phyloP scores from a whole-genome alignment of 495 filamentous ascomycete species.

The Opeltia flavorubescens region DNA sequence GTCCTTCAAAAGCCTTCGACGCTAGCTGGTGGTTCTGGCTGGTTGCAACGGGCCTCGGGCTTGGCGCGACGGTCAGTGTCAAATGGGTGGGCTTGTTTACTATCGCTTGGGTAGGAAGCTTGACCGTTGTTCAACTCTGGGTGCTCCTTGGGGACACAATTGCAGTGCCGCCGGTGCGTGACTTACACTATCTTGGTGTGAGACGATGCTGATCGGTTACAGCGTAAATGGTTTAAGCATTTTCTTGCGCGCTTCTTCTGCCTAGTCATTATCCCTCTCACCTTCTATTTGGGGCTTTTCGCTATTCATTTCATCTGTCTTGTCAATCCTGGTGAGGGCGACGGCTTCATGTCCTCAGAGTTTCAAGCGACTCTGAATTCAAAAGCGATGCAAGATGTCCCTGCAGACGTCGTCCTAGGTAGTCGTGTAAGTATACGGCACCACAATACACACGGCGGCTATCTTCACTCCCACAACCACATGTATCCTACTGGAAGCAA shows the following conservation, averaged over 20 bases:
- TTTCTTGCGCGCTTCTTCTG: slow-evolving; percentile 84
- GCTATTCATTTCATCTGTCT: slow-evolving; percentile 89
- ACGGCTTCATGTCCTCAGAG: slow-evolving; percentile 98
- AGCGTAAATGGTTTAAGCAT: slow-evolving; percentile 86
- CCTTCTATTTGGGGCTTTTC: slow-evolving; percentile 93
- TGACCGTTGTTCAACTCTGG: slow-evolving; percentile 90
- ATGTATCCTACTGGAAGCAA: slow-evolving; percentile 98
- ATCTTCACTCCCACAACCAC: slow-evolving; percentile 87
- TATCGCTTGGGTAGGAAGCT: slow-evolving; percentile 90
- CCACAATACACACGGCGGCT: slow-evolving; percentile 92
- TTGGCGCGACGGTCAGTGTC: slow-evolving; percentile 86
- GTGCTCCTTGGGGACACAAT: slow-evolving; percentile 78
- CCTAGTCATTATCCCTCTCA: slow-evolving; percentile 76
- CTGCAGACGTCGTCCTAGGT: slow-evolving; percentile 81
- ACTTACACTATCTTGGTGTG: not conserved
- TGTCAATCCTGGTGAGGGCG: slow-evolving; percentile 87
- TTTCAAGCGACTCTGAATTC: slow-evolving; percentile 96
- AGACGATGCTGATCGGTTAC: slow-evolving; percentile 8
- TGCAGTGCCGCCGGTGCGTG: slow-evolving; percentile 57
- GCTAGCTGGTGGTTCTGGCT: slow-evolving; percentile 98
- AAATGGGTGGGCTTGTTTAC: slow-evolving; percentile 99
- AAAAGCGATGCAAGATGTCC: slow-evolving; percentile 88
- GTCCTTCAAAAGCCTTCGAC: slow-evolving; percentile 70
- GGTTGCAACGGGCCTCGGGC: slow-evolving; percentile 64
- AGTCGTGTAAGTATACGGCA: slow-evolving; percentile 79